phyloP scores from a whole-genome alignment of 805 yeast genomes.

The Kodamaea nitidulidarum region DNA sequence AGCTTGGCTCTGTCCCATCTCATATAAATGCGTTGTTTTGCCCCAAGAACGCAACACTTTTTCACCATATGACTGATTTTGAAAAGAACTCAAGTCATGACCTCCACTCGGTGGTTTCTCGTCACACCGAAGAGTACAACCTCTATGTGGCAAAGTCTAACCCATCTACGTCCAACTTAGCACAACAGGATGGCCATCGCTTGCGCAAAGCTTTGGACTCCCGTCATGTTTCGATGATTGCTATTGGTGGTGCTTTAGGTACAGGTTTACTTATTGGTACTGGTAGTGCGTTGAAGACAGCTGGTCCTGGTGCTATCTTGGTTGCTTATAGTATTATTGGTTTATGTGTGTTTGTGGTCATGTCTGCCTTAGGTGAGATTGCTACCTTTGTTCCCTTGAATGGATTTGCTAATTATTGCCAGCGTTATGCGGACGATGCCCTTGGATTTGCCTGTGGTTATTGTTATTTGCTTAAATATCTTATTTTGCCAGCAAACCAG shows the following conservation, averaged over 20 bases:
- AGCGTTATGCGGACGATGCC: constrained; percentile 61
- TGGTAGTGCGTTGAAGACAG: constrained; percentile 61
- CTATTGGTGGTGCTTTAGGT: constrained; percentile 82
- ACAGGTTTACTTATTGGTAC: constrained; percentile 79
- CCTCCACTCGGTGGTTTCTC: constrained; percentile 30
- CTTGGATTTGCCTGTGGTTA: constrained; percentile 69
- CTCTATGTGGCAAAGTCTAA: constrained; percentile 43
- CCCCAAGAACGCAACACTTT: neutral
- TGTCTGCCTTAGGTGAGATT: constrained; percentile 66
- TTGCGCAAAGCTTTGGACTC: constrained; percentile 38
- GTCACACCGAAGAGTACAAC: constrained; percentile 48
- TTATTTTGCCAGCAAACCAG: constrained; percentile 59
- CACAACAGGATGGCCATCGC: constrained; percentile 21
- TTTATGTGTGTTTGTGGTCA: constrained; percentile 62
- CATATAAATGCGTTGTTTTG: neutral
- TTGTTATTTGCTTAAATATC: constrained; percentile 53
- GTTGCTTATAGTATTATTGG: constrained; percentile 70
- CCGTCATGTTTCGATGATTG: constrained; percentile 66
- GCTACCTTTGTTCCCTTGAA: constrained; percentile 66
- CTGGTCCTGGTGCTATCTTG: constrained; percentile 66
- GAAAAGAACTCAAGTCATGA: constrained; percentile 19
- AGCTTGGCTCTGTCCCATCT: neutral
- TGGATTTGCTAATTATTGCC: constrained; percentile 63
- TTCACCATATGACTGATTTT: constrained; percentile 7
- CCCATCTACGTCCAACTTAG: constrained; percentile 30